These are phyloP conservation scores for Solanum infundibuliforme DNA, from an alignment of 257 asterid genomes.

Conservation along the genomic window DNA sequence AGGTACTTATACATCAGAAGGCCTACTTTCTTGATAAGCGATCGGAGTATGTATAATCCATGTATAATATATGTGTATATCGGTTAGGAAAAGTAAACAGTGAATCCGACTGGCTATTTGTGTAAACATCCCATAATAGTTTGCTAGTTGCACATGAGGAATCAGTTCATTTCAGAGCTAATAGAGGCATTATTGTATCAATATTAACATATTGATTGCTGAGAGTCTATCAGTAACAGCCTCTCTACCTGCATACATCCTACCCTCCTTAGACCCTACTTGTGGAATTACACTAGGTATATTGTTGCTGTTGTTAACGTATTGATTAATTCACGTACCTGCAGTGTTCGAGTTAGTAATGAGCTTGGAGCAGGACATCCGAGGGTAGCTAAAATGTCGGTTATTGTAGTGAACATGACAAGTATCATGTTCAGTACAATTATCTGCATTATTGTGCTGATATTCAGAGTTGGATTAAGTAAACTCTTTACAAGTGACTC, in stretches of 20 bases:
- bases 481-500: conserved; percentile 18
- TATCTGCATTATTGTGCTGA: conserved; percentile 10
- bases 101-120: not conserved
- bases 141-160: not conserved
- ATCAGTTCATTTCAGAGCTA: not conserved
- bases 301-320: not conserved
- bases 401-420: conserved; percentile 12
- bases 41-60: not conserved
- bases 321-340: not conserved
- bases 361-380: conserved; percentile 31
- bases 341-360: conserved; percentile 19
- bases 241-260: not conserved
- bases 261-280: not conserved
- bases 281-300: not conserved
- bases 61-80: not conserved
- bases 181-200: not conserved
- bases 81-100: not conserved
- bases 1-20: conserved; percentile 3
- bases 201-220: not conserved
- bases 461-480: conserved; percentile 15
- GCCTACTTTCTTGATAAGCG: not conserved
- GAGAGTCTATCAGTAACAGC: not conserved
- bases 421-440: conserved; percentile 11
- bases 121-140: not conserved
- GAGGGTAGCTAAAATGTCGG: conserved; percentile 17